A percentile compares a stretch with the other conserved stretches of the same genome.
These are phyloP conservation scores for Reticulascus tulasneorum DNA, from an alignment of 2,329 filamentous ascomycete genomes.

Conservation along the genomic window DNA sequence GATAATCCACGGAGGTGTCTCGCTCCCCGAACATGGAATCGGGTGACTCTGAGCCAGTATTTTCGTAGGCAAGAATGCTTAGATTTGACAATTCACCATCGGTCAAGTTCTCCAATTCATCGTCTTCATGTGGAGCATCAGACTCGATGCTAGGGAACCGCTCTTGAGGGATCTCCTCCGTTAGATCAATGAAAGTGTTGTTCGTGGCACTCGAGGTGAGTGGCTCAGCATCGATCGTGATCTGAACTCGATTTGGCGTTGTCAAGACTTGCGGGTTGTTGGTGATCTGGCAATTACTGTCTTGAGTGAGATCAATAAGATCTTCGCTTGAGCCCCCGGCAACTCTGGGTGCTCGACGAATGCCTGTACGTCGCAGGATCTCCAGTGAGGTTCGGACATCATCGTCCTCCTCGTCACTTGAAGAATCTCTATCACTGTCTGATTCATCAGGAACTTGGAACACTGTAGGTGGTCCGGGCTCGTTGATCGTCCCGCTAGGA, in stretches of 20 bases:
- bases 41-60: slow-evolving; percentile 1
- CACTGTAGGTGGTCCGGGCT: slow-evolving; percentile 21
- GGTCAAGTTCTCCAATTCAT: too few relatives aligned
- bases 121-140: slow-evolving; percentile 6
- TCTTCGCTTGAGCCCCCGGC: neutral
- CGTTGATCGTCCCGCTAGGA: slow-evolving; percentile 13
- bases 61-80: neutral
- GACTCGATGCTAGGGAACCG: too few relatives aligned
- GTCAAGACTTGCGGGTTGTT: neutral
- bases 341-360: too few relatives aligned
- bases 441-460: slow-evolving; percentile 41
- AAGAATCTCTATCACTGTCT: slow-evolving; percentile 26
- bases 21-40: too few relatives aligned
- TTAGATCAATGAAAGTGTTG: too few relatives aligned
- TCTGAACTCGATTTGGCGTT: neutral
- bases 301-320: neutral
- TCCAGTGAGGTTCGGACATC: slow-evolving; percentile 9
- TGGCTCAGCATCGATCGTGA: neutral
- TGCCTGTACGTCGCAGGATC: too few relatives aligned
- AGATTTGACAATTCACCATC: too few relatives aligned
- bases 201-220: too few relatives aligned
- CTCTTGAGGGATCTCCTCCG: too few relatives aligned
- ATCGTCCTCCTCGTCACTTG: slow-evolving; percentile 20
- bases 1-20: neutral
- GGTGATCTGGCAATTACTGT: too few relatives aligned